phyloP scores from a whole-genome alignment of 2,329 filamentous ascomycete genomes.

The Beauveria medogensis region DNA sequence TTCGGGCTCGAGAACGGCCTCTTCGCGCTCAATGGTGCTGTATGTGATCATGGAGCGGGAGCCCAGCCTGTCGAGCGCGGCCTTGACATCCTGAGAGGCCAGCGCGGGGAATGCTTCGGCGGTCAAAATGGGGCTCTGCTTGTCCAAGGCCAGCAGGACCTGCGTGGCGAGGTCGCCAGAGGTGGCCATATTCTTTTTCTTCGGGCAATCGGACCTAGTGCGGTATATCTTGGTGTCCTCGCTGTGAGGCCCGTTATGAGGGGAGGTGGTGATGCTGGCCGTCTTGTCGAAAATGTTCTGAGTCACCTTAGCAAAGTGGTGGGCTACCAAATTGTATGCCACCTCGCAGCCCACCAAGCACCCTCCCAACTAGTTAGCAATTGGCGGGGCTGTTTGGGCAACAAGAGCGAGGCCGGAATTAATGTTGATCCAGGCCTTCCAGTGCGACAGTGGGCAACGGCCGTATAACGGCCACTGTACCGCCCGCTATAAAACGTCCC shows the following conservation, averaged over 20 bases:
- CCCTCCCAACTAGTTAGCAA: not conserved
- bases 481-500: not conserved
- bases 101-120: slow-evolving; percentile 59
- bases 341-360: not conserved
- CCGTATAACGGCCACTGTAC: not conserved
- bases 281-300: slow-evolving; percentile 9
- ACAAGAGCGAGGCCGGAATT: slow-evolving; percentile 6
- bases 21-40: slow-evolving; percentile 72
- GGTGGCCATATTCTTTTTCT: slow-evolving; percentile 33
- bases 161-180: slow-evolving; percentile 51
- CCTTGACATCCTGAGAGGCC: slow-evolving; percentile 67
- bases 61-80: slow-evolving; percentile 74
- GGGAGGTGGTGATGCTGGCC: slow-evolving; percentile 1
- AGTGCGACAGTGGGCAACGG: not conserved
- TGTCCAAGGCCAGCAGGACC: slow-evolving; percentile 58
- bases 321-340: slow-evolving; percentile 9
- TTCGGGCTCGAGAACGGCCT: slow-evolving; percentile 67
- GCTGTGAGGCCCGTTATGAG: not conserved
- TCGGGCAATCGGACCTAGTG: not conserved
- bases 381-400: slow-evolving; percentile 5
- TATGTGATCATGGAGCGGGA: slow-evolving; percentile 84
- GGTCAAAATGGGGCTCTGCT: slow-evolving; percentile 58
- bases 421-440: slow-evolving; percentile 11
- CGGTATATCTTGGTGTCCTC: not conserved
- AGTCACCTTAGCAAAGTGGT: slow-evolving; percentile 9